These are phyloP conservation scores for Blastobotrys petasosporus DNA, from an alignment of 1,139 yeast species.

Conservation along the genomic window DNA sequence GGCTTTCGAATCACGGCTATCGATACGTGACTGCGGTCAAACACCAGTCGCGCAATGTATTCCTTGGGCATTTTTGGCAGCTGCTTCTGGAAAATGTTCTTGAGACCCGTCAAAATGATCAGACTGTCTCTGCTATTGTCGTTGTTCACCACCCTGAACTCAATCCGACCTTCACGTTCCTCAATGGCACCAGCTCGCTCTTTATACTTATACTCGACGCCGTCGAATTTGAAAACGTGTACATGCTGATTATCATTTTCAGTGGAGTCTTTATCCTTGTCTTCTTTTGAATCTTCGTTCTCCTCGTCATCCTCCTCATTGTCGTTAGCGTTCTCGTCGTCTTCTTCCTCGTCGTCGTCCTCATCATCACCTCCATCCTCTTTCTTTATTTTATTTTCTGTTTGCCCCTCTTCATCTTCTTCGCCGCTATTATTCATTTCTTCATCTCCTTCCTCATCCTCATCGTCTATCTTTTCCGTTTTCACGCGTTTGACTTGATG, in stretches of 20 bases:
- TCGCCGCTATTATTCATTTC: background rate
- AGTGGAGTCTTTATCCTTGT: conserved; percentile 25
- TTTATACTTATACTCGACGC: conserved; percentile 74
- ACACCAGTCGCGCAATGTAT: conserved; percentile 88
- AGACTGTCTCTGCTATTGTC: conserved; percentile 82
- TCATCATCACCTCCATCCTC: conserved; percentile 29
- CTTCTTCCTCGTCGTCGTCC: conserved; percentile 32
- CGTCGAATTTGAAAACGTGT: conserved; percentile 59
- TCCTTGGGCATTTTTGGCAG: conserved; percentile 98
- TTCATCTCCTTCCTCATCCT: conserved; percentile 20
- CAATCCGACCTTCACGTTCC: conserved; percentile 85
- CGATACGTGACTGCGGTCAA: conserved; percentile 88
- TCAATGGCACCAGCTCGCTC: conserved; percentile 93
- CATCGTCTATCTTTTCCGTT: conserved; percentile 15
- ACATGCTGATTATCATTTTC: conserved; percentile 30
- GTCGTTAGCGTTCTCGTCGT: conserved; percentile 25
- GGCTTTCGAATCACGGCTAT: conserved; percentile 95
- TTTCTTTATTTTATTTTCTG: conserved; percentile 24
- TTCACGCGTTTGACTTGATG: conserved; percentile 17
- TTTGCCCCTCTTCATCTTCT: conserved; percentile 23
- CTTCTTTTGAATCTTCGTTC: conserved; percentile 22
- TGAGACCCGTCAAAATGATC: conserved; percentile 89
- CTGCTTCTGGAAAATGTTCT: conserved; percentile 94
- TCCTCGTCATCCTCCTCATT: conserved; percentile 23
- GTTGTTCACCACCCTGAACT: conserved; percentile 91